A percentile compares a stretch with the other conserved stretches of the same genome.
Conservation (phyloP, 75 land plant genomes). For the Sequoiadendron giganteum region DNA sequence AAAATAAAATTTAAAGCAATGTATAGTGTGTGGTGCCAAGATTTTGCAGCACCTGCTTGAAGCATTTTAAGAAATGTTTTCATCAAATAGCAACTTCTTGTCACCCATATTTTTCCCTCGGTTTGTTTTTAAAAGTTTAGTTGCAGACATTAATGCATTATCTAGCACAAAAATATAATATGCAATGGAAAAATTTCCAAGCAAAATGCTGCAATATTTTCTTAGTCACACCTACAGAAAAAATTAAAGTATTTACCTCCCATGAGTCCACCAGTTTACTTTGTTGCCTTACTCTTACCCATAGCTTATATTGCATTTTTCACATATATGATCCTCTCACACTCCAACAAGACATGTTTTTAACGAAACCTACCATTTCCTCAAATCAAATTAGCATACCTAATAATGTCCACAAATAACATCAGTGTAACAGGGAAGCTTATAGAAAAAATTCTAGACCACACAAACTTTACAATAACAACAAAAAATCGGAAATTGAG, state of each 20-base stretch:
- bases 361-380: neutral
- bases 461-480: neutral
- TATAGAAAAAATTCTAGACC: neutral
- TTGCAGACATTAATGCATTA: neutral
- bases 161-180: neutral
- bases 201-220: neutral
- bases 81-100: neutral
- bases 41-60: neutral
- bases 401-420: neutral
- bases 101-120: neutral
- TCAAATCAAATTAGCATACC: neutral
- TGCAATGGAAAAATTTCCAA: neutral
- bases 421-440: neutral
- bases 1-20: no score
- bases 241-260: no score
- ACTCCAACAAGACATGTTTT: neutral
- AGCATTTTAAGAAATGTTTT: neutral
- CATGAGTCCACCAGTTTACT: neutral
- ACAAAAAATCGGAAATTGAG: neutral
- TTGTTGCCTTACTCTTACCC: neutral
- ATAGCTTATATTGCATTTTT: no score
- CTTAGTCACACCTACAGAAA: neutral
- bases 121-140: neutral
- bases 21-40: neutral
- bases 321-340: neutral